These are phyloP conservation scores for Colletotrichum sojae DNA, from an alignment of 2,329 filamentous ascomycete genomes.

Conservation along the genomic window DNA sequence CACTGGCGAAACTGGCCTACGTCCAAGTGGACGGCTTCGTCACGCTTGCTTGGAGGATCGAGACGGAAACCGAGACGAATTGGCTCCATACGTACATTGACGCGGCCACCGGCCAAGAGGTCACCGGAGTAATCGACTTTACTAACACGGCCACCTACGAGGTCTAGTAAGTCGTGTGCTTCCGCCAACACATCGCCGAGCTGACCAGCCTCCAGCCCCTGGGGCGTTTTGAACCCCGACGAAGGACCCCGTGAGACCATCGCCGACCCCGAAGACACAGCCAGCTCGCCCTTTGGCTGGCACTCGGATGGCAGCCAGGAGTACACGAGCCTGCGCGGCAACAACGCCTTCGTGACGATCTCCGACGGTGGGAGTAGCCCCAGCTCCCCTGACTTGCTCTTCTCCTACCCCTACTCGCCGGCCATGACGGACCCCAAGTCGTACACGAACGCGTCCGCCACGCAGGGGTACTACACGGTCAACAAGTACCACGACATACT, in stretches of 20 bases:
- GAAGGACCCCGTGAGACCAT: background rate
- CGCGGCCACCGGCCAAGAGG: conserved; percentile 55
- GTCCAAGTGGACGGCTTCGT: conserved; percentile 62
- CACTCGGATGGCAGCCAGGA: conserved; percentile 60
- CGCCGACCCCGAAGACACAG: background rate
- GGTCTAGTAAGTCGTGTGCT: conserved; percentile 59
- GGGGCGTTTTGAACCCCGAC: background rate
- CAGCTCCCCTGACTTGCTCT: conserved; percentile 52
- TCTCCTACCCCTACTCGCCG: conserved; percentile 58
- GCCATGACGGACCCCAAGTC: conserved; percentile 50
- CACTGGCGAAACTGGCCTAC: conserved; percentile 70
- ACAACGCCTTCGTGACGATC: conserved; percentile 64
- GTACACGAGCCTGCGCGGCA: conserved; percentile 69
- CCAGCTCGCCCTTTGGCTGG: conserved; percentile 67
- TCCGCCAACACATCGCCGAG: background rate
- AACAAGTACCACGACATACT: conserved; percentile 73
- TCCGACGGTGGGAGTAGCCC: background rate
- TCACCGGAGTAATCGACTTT: conserved; percentile 71
- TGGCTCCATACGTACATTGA: background rate
- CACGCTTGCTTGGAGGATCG: conserved; percentile 69
- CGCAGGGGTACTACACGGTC: conserved; percentile 73
- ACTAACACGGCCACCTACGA: conserved; percentile 66
- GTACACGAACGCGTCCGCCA: conserved; percentile 69
- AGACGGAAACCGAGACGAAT: conserved; percentile 64
- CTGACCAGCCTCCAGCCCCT: background rate